phyloP scores from a whole-genome alignment of 495 filamentous ascomycete species.

The Evernia prunastri region DNA sequence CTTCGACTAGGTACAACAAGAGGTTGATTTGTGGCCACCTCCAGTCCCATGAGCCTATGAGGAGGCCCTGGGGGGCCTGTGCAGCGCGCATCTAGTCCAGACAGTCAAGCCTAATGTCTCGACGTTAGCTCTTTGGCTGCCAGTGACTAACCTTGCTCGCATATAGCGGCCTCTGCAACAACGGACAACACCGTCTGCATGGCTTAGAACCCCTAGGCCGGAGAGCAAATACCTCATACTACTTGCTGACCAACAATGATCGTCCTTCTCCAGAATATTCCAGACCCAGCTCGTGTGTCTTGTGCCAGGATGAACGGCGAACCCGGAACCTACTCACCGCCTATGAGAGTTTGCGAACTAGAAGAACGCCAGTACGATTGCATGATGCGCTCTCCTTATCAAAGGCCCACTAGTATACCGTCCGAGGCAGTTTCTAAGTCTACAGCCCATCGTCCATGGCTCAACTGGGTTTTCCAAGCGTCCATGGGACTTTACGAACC shows the following conservation, averaged over 20 bases:
- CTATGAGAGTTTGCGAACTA: background rate
- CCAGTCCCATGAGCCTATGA: background rate
- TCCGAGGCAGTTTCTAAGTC: background rate
- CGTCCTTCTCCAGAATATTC: conserved; percentile 1
- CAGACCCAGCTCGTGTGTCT: conserved; percentile 1
- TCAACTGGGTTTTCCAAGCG: background rate
- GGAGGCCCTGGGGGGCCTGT: background rate
- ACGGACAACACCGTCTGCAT: background rate
- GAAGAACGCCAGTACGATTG: background rate
- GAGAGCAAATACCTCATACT: background rate
- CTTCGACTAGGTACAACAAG: background rate
- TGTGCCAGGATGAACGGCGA: background rate
- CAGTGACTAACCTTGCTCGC: background rate
- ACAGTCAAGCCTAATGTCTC: background rate
- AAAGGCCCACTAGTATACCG: background rate
- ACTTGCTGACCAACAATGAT: background rate
- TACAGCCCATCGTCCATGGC: background rate
- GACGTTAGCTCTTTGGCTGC: background rate
- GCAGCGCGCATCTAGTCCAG: background rate
- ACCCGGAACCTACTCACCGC: conserved; percentile 1
- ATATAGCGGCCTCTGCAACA: background rate
- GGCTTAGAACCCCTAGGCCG: background rate
- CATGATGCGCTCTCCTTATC: background rate
- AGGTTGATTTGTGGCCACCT: background rate
- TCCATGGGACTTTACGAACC: background rate